Conservation (phyloP, 1,284 basidiomycete genomes). For the Ustilago loliicola region DNA sequence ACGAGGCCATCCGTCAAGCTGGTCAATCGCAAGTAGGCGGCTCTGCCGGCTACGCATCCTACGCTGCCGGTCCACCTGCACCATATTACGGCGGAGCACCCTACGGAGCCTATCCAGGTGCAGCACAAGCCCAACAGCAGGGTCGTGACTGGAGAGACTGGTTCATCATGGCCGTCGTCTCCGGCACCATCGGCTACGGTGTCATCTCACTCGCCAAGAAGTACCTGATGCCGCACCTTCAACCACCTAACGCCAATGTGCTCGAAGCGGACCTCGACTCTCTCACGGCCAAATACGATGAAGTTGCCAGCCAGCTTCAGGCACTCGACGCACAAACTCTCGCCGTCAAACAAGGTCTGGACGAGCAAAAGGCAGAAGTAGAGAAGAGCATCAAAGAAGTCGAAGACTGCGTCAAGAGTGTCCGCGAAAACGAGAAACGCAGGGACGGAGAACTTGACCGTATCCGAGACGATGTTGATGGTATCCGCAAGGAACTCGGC, state of each 20-base stretch:
- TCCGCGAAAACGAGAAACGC: constrained; percentile 82
- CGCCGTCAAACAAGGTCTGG: constrained; percentile 81
- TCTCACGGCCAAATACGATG: constrained; percentile 91
- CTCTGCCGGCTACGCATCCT: constrained; percentile 33
- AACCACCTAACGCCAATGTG: constrained; percentile 86
- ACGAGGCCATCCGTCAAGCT: constrained; percentile 80
- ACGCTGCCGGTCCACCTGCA: constrained; percentile 37
- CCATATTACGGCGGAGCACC: constrained; percentile 50
- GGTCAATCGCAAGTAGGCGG: constrained; percentile 32
- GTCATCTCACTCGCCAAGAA: constrained; percentile 89
- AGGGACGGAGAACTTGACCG: constrained; percentile 91
- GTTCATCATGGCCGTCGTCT: constrained; percentile 88
- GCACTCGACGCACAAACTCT: constrained; percentile 84
- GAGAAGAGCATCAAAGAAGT: constrained; percentile 84
- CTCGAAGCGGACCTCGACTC: constrained; percentile 90
- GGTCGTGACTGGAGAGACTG: constrained; percentile 67
- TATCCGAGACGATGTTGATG: constrained; percentile 74
- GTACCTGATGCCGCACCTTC: constrained; percentile 90
- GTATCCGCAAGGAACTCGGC: constrained; percentile 89
- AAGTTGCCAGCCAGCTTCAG: constrained; percentile 78
- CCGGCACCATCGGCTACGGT: constrained; percentile 89
- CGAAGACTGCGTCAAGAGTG: constrained; percentile 80
- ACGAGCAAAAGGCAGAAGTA: constrained; percentile 84
- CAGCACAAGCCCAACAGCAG: constrained; percentile 44
- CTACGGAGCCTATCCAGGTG: constrained; percentile 22